Base-by-base conservation (phyloP, 2,329 filamentous ascomycete species). In the Alternaria burnsii region DNA sequence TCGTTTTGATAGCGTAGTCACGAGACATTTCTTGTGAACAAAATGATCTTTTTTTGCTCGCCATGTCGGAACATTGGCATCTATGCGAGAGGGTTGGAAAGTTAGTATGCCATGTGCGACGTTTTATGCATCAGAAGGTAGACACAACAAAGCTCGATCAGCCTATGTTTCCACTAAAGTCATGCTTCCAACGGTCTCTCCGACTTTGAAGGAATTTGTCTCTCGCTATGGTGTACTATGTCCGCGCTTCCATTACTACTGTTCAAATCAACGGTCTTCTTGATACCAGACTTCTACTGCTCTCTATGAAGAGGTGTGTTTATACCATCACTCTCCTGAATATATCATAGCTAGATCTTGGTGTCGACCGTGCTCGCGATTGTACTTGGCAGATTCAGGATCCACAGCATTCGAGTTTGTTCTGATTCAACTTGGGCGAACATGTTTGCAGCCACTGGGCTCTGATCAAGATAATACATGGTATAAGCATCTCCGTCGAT, bases 341-440 rank as follows among this genome's bases (percentile, higher is more conserved):
- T 6, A 12, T 22, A 42, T 14, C 4, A 22, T 14, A 42, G 40
- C 11, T 22, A 14, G 12, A 22, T 14, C 10, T 42, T 10, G 4
- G 5, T 14, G 12, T 3, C 0, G 5, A 1, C 1, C 22, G 18
- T 42, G n/a, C 11, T 42, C 5, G 2, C 40, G 3, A 22, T 3
- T 24, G 40, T 22, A 14, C 11, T 20, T 5, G 18, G 0, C 20
- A 22, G 40, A 18, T 3, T 24, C 11, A 14, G 5, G 18, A 42
- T 12, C 2, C 8, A 5, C 20, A 42, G 20, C 20, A 42, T 6
- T 2, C 5, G 10, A 6, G 0, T 14, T 12, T 14, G 1, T 22
- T 42, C 11, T 10, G 3, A 22, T 22, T 42, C 11, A 1, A 42
- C 11, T 22, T 6, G 20, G 0, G 11, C 18, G 11, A 7, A 3